Evolutionary conservation across 176 grass and related monocot species (phyloP), one percentile per base, ranked within the genome.

Genomic region (Calamus simplicifolius): DNA sequence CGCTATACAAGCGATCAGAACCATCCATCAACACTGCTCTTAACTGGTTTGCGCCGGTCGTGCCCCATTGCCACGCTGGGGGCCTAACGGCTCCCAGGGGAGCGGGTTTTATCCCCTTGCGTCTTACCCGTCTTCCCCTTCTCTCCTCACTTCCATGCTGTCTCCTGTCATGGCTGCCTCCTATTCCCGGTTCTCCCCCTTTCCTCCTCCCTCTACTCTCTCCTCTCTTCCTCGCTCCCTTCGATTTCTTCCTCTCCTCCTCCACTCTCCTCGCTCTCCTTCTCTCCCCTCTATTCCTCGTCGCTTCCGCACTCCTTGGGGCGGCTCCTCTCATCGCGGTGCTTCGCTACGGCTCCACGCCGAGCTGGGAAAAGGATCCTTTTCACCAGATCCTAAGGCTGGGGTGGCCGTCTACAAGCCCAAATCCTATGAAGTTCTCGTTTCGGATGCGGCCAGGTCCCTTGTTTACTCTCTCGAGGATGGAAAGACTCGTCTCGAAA

Each of bases 401-500:
- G 92, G 92, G 38, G 87, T 97, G 6, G 26, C 86, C 16, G 80
- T 91, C 3, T 97, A 97, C 80, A 97, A 79, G 68, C 92, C 87
- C 7, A 75, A 72, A 3, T 97, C 92, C 19, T 97, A 97, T 77
- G 81, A 97, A 53, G 87, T 91, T 29, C 83, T 97, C 43, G 80
- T 97, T 68, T 69, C 92, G 18, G 92, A 97, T 51, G 92, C 87
- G 16, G 72, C 87, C 3, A 78, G 79, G 73, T 88, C 92, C 70
- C 92, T 96, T 72, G 72, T 83, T 63, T 67, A 51, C 50, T 87
- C 92, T 58, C 68, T 96, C 49, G 86, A 80, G 29, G 81, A 81
- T 31, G 80, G 92, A 58, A 82, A 79, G 69, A 87, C 75, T 2
- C 86, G 92, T 52, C 83, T 96, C 69, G 92, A 91, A 81, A 88